Conservation (phyloP, 495 filamentous ascomycete genomes). For the Extremus antarcticus region DNA sequence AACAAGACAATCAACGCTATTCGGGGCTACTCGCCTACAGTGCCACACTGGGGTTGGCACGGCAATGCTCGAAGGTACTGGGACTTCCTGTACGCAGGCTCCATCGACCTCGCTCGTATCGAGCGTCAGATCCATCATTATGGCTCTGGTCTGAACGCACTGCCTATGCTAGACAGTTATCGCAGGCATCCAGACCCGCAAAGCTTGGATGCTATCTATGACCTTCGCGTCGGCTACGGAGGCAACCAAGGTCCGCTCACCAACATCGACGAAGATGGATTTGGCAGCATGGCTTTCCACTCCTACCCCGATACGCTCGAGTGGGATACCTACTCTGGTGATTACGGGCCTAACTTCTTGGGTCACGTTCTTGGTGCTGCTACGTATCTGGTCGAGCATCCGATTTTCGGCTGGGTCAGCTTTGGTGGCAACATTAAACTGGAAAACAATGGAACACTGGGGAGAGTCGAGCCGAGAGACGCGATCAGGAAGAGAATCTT, state of each 20-base stretch:
- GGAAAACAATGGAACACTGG: neutral
- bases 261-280: slow-evolving; percentile 42
- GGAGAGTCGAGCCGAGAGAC: slow-evolving; percentile 32
- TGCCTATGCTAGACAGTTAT: slow-evolving; percentile 39
- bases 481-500: slow-evolving; percentile 35
- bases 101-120: slow-evolving; percentile 35
- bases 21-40: slow-evolving; percentile 40
- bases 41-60: slow-evolving; percentile 46
- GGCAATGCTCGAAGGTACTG: slow-evolving; percentile 45
- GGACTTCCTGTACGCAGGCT: slow-evolving; percentile 40
- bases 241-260: slow-evolving; percentile 38
- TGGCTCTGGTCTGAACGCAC: slow-evolving; percentile 42
- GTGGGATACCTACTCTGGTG: slow-evolving; percentile 44
- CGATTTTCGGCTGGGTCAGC: slow-evolving; percentile 30
- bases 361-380: slow-evolving; percentile 36
- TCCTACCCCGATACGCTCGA: slow-evolving; percentile 39
- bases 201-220: slow-evolving; percentile 2
- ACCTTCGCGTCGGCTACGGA: slow-evolving; percentile 39
- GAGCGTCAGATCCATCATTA: slow-evolving; percentile 49
- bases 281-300: slow-evolving; percentile 41
- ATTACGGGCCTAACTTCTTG: slow-evolving; percentile 42
- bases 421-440: slow-evolving; percentile 34
- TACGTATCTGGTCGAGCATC: slow-evolving; percentile 35
- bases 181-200: slow-evolving; percentile 24
- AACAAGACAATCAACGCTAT: slow-evolving; percentile 41